Evolutionary conservation across 352 stramenopile species (phyloP).

Genomic region (Pythium brachiatum): DNA sequence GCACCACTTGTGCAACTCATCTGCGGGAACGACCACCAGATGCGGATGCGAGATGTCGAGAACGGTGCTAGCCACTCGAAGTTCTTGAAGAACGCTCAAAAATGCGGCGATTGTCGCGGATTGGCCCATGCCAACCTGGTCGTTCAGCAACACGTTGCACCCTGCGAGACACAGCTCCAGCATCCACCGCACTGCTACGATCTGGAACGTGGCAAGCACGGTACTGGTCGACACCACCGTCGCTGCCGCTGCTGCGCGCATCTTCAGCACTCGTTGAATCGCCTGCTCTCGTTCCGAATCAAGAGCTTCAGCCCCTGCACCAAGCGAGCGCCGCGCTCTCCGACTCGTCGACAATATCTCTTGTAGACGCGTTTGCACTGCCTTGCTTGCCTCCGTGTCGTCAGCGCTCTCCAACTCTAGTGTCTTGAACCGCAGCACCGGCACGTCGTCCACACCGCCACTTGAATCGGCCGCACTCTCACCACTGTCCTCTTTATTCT

Average conservation of each 20-base stretch:
- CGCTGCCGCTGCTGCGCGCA: background rate
- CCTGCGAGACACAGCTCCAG: conserved; percentile 60
- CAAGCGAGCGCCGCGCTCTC: conserved; percentile 25
- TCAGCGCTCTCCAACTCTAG: conserved; percentile 19
- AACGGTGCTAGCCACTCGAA: conserved; percentile 17
- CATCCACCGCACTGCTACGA: conserved; percentile 80
- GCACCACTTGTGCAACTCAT: conserved; percentile 81
- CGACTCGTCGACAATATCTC: conserved; percentile 45
- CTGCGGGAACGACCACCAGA: conserved; percentile 71
- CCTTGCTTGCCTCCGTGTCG: conserved; percentile 20
- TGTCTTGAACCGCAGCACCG: conserved; percentile 15
- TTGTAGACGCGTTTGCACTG: conserved; percentile 27
- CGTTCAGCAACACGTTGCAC: conserved; percentile 78
- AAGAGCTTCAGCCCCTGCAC: background rate
- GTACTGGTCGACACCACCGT: conserved; percentile 22
- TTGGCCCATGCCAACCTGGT: conserved; percentile 87
- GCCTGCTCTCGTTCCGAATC: conserved; percentile 4
- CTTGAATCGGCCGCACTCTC: conserved; percentile 12
- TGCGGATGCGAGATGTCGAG: conserved; percentile 40
- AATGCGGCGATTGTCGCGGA: conserved; percentile 73
- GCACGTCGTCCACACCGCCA: background rate
- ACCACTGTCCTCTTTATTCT: conserved; percentile 3
- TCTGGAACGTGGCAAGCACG: conserved; percentile 71
- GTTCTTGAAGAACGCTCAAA: conserved; percentile 49
- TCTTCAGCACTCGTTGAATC: conserved; percentile 18